Percentiles rank a stretch among this genome's conserved stretches.
These are phyloP conservation scores for Epichloe aotearoae DNA, from an alignment of 2,329 filamentous ascomycete genomes.

Conservation along the genomic window DNA sequence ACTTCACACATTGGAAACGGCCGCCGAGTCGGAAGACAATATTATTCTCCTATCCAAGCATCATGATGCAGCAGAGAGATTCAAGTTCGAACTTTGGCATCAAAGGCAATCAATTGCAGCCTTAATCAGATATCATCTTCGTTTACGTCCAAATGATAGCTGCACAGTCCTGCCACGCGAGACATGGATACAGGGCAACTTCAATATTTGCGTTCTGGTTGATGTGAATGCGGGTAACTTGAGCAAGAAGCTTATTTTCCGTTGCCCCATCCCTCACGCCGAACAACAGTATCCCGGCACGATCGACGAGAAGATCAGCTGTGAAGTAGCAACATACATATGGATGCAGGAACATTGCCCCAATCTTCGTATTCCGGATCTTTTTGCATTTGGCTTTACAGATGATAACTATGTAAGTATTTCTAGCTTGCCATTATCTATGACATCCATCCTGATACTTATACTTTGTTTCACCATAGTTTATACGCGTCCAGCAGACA, in stretches of 20 bases:
- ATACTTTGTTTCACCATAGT: too few relatives aligned
- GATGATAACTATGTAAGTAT: slow-evolving; percentile 9
- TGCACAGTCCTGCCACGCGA: slow-evolving; percentile 7
- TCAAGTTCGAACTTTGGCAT: too few relatives aligned
- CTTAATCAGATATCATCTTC: slow-evolving; percentile 6
- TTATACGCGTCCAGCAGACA: too few relatives aligned
- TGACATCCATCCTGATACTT: too few relatives aligned
- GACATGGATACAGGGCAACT: slow-evolving; percentile 10
- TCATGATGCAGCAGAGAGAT: too few relatives aligned
- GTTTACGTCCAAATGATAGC: slow-evolving; percentile 4
- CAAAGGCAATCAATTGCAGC: too few relatives aligned
- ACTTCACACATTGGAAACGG: too few relatives aligned
- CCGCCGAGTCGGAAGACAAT: too few relatives aligned
- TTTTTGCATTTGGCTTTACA: slow-evolving; percentile 10
- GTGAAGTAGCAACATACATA: slow-evolving; percentile 18
- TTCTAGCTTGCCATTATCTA: neutral
- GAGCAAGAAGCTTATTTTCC: slow-evolving; percentile 4
- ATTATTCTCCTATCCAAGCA: too few relatives aligned
- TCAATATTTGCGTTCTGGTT: slow-evolving; percentile 10
- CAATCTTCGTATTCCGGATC: slow-evolving; percentile 15
- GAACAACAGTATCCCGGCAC: slow-evolving; percentile 10
- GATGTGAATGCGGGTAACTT: slow-evolving; percentile 1
- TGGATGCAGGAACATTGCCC: too few relatives aligned
- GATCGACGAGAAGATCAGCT: slow-evolving; percentile 20
- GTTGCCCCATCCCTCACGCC: slow-evolving; percentile 11